Evolutionary conservation across 345 rosid genomes (phyloP), one percentile per base, ranked within the genome.

Genomic region (Jatropha curcas): DNA sequence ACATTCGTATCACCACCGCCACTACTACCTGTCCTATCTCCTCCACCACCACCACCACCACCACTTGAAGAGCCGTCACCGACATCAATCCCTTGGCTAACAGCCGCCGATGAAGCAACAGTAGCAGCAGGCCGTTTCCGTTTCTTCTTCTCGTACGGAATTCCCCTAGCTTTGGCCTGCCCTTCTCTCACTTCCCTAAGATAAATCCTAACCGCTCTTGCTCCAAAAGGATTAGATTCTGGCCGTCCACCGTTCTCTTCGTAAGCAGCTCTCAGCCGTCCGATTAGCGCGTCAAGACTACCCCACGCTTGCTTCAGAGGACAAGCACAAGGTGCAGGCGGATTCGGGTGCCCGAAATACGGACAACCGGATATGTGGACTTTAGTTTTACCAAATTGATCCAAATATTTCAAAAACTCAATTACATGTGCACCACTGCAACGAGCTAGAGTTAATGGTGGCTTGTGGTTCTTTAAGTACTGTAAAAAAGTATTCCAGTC

Each of bases 371-470:
- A 22, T 14, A 74, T 60, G 55, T 79, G 82, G 30, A 79, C 82
- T 14, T 79, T 79, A n/a, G 82, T 79, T 65, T 79, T 79, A 11
- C 82, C 82, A 33, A 79, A 79, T 46, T 79, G 82, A 34, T 79
- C 82, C 34, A 79, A 59, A 27, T 79, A 79, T 28, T 79, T 79
- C 68, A 79, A 71, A 70, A 79, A 79, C 71, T 79, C 82, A 46
- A 79, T 74, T 45, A 79, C 82, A 66, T 79, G 76, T 45, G 82
- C 79, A 25, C 82, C 82, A 25, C 82, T 79, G 79, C 82, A 74
- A 7, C 82, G 75, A 13, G 75, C 65, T 2, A 79, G 65, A 2
- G 76, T 79, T 62, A 79, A 27, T 28, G 82, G 82, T 1, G 82
- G 82, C 64, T 79, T 79, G 68, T 79, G 79, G 48, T 66, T 79